A percentile compares a stretch with the other conserved stretches of the same genome.
Conservation (phyloP, 352 stramenopile species). For the Globisporangium yorkense region DNA sequence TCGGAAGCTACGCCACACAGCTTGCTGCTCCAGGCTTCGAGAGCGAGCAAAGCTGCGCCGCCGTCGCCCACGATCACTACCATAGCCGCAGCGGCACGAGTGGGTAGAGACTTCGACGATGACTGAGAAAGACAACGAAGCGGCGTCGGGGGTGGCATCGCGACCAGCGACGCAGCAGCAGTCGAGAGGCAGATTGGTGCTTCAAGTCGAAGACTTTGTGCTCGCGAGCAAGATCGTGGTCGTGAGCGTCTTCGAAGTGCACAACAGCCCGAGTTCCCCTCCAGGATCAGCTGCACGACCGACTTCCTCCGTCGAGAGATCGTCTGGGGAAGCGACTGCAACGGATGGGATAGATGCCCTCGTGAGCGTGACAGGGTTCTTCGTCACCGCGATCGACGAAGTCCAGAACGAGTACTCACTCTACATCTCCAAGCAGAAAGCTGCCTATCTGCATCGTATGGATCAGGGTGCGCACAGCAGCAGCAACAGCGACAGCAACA, state of each 20-base stretch:
- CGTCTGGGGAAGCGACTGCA: not conserved
- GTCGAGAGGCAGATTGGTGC: constrained; percentile 20
- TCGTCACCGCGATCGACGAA: constrained; percentile 52
- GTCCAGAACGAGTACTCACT: constrained; percentile 64
- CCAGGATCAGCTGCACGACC: not conserved
- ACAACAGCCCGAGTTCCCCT: constrained; percentile 10
- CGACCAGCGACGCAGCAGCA: constrained; percentile 3
- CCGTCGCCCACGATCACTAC: too few species aligned
- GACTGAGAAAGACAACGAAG: not conserved
- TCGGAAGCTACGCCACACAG: too few species aligned
- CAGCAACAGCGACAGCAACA: not conserved
- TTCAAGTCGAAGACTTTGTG: constrained; percentile 26
- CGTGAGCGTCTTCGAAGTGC: constrained; percentile 32
- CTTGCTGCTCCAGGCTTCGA: too few species aligned
- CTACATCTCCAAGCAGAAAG: constrained; percentile 37
- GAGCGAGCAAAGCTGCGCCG: too few species aligned
- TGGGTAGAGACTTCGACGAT: not conserved
- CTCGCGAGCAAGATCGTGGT: constrained; percentile 28
- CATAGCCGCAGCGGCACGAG: not conserved
- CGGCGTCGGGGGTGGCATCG: not conserved
- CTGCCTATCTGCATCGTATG: constrained; percentile 33
- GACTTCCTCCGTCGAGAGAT: not conserved
- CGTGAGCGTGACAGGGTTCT: constrained; percentile 24
- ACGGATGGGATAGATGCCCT: not conserved
- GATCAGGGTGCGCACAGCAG: constrained; percentile 13